Percentiles rank a stretch among this genome's conserved stretches.
Conservation (phyloP, 371 early-diverging fungal species). For the Rhizopus arrhizus region DNA sequence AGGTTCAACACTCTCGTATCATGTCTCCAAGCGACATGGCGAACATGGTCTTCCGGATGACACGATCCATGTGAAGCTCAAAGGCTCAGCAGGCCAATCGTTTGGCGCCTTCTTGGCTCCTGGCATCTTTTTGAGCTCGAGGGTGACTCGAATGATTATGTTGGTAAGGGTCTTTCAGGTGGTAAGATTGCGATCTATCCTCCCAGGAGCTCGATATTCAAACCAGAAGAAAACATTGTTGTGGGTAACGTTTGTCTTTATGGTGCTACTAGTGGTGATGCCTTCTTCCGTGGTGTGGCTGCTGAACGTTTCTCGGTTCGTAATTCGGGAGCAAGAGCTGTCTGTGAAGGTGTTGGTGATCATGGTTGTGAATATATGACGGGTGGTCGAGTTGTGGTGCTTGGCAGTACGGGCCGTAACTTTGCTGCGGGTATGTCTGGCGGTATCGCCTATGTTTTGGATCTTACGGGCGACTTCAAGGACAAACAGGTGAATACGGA, state of each 20-base stretch:
- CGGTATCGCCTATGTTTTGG: slow-evolving; percentile 88
- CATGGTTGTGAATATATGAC: slow-evolving; percentile 99
- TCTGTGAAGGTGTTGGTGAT: slow-evolving; percentile 96
- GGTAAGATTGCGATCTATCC: slow-evolving; percentile 90
- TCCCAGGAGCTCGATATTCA: slow-evolving; percentile 76
- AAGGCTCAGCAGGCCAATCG: slow-evolving; percentile 95
- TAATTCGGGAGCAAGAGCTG: slow-evolving; percentile 96
- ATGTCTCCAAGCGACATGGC: slow-evolving; percentile 80
- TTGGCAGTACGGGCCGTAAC: slow-evolving; percentile 88
- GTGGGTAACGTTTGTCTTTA: slow-evolving; percentile 97
- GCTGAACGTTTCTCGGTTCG: slow-evolving; percentile 97
- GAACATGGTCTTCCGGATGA: slow-evolving; percentile 84
- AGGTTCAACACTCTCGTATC: slow-evolving; percentile 89
- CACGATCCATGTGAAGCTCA: slow-evolving; percentile 82
- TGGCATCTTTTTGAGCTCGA: slow-evolving; percentile 91
- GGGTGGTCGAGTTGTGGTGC: slow-evolving; percentile 84
- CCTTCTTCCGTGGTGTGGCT: slow-evolving; percentile 92
- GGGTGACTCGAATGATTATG: slow-evolving; percentile 98
- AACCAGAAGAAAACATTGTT: slow-evolving; percentile 86
- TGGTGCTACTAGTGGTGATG: slow-evolving; percentile 92
- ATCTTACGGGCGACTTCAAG: slow-evolving; percentile 60
- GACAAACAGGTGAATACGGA: slow-evolving; percentile 77
- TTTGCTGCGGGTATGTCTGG: slow-evolving; percentile 96
- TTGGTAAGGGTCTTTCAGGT: slow-evolving; percentile 96
- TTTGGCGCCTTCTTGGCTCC: slow-evolving; percentile 93